phyloP scores from a whole-genome alignment of 2,329 filamentous ascomycete genomes.

The Apiospora rasikravindrae region DNA sequence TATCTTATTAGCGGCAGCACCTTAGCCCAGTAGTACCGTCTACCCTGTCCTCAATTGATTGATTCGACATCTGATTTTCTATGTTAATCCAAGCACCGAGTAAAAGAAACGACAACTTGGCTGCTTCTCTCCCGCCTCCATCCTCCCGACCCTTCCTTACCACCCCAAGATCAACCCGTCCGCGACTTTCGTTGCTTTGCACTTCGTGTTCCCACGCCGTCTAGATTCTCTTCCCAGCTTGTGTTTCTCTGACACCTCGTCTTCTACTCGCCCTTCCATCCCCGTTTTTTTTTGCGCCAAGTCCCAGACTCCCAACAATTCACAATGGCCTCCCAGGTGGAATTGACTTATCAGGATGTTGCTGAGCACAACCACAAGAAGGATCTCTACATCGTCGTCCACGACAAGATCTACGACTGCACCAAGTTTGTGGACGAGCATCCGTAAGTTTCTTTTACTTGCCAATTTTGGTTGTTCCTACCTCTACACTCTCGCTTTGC shows the following conservation, averaged over 20 bases:
- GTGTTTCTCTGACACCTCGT: neutral
- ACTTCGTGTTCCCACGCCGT: neutral
- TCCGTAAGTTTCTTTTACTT: conserved; percentile 65
- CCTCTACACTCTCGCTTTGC: neutral
- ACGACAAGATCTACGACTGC: conserved; percentile 95
- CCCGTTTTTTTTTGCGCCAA: conserved; percentile 1
- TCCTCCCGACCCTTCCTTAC: conserved; percentile 12
- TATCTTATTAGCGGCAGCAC: neutral
- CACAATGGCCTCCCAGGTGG: conserved; percentile 48
- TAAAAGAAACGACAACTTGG: conserved; percentile 13
- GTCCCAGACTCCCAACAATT: conserved; percentile 16
- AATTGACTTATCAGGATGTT: conserved; percentile 81
- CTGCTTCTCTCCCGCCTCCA: conserved; percentile 11
- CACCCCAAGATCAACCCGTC: neutral
- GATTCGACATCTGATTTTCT: conserved; percentile 21
- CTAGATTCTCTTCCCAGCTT: neutral
- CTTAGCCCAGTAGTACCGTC: neutral
- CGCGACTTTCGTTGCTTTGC: conserved; percentile 1
- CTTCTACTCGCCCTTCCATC: neutral
- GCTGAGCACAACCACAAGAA: conserved; percentile 90
- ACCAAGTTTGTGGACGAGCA: conserved; percentile 96
- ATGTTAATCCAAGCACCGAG: neutral
- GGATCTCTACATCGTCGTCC: conserved; percentile 88
- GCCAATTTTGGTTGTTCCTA: neutral
- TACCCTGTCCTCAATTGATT: neutral